A percentile compares a stretch with the other conserved stretches of the same genome.
These are phyloP conservation scores for Nidularia pulvinata DNA, from an alignment of 768 basidiomycete genomes.

Conservation along the genomic window DNA sequence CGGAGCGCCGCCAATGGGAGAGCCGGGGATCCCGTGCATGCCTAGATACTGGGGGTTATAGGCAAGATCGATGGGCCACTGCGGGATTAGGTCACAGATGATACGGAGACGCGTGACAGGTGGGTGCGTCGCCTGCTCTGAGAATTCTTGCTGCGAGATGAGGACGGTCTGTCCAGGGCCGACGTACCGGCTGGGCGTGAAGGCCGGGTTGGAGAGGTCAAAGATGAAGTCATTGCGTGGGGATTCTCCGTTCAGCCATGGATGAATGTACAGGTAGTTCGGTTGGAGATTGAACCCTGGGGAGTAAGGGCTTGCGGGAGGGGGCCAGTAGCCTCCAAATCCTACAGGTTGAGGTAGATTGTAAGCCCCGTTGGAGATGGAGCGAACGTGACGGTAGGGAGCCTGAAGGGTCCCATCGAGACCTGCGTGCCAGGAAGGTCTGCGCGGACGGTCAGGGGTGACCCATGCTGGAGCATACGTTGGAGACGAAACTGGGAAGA, in stretches of 20 bases:
- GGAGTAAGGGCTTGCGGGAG: conserved; percentile 7
- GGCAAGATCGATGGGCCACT: conserved; percentile 63
- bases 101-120: conserved; percentile 54
- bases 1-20: no score
- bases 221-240: conserved; percentile 47
- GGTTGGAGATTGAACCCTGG: conserved; percentile 9
- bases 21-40: no score
- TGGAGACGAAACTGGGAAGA: conserved; percentile 7
- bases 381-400: conserved; percentile 10
- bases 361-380: conserved; percentile 10
- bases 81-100: conserved; percentile 49
- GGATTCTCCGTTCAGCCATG: conserved; percentile 51
- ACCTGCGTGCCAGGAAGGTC: conserved; percentile 41
- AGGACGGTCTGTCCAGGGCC: conserved; percentile 32
- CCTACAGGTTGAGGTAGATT: conserved; percentile 10
- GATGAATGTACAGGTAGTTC: conserved; percentile 38
- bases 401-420: conserved; percentile 4
- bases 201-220: conserved; percentile 50
- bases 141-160: conserved; percentile 43
- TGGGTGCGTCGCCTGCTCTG: conserved; percentile 56
- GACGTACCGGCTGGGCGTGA: conserved; percentile 39
- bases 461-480: conserved; percentile 10
- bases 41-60: conserved; percentile 23
- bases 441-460: conserved; percentile 26
- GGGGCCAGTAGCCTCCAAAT: conserved; percentile 4